phyloP scores from a whole-genome alignment of 768 basidiomycete species.

The Mycena metata region DNA sequence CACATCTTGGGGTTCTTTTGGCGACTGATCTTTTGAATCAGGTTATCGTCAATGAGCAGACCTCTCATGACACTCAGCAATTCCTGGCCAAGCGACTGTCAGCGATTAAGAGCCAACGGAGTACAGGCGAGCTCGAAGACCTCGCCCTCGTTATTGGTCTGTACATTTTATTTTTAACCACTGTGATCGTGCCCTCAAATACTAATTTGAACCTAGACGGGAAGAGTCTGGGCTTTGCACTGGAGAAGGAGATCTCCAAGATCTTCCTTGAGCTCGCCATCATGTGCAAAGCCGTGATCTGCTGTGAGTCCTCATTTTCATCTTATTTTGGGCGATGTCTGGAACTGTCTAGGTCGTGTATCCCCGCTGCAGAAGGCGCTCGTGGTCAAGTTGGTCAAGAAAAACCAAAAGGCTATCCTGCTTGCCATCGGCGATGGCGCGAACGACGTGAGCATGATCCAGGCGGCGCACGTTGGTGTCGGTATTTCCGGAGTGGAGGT shows the following conservation, averaged over 20 bases:
- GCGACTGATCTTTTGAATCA: conserved; percentile 46
- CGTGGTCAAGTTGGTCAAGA: conserved; percentile 99
- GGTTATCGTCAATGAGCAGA: conserved; percentile 97
- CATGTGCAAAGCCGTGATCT: conserved; percentile 99
- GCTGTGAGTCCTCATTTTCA: conserved; percentile 71
- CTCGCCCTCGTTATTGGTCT: conserved; percentile 94
- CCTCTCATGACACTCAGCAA: conserved; percentile 82
- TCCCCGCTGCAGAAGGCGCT: conserved; percentile 98
- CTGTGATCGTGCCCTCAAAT: conserved; percentile 8
- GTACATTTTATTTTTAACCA: conserved; percentile 32
- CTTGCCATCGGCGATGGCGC: conserved; percentile 98
- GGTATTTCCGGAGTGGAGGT: conserved; percentile 99
- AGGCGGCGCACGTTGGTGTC: conserved; percentile 97
- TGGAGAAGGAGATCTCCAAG: conserved; percentile 93
- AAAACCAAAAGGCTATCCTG: conserved; percentile 93
- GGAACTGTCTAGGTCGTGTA: conserved; percentile 79
- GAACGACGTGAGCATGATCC: conserved; percentile 99
- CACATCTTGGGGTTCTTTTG: neutral
- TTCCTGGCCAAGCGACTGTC: conserved; percentile 90
- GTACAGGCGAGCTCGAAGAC: conserved; percentile 93
- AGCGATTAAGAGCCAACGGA: conserved; percentile 94
- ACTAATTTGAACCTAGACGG: conserved; percentile 72
- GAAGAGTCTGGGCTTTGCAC: conserved; percentile 91
- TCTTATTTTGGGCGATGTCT: conserved; percentile 19
- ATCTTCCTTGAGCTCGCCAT: conserved; percentile 94